Base-by-base conservation (phyloP, 768 basidiomycete species). In the Tricholoma bakamatsutake region DNA sequence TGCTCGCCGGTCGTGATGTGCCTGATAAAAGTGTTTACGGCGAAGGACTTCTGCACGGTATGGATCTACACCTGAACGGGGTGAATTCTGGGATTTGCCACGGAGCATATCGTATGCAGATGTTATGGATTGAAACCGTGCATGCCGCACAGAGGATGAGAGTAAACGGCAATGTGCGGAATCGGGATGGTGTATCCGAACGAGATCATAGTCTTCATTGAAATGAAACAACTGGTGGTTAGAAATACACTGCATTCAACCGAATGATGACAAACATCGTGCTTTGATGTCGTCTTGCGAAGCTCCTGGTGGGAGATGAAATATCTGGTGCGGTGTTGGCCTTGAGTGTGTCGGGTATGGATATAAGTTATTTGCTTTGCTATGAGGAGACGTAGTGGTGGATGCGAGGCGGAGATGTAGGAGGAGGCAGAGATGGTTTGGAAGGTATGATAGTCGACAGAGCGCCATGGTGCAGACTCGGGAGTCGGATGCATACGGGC, bases 141-240 rank as follows among this genome's bases (percentile, higher is more conserved):
- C 70, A 56, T 84, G 85, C 7, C 82, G 78, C 48, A 77, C 67
- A 39, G 69, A 63, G 5, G 80, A 64, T 1, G 80, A 65, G 17
- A 83, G 57, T 17, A 61, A 54, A 5, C 74, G 75, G 27, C 75
- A 73, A 9, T 71, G 65, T 3, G 74, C 70, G 3, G 82, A 81
- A 65, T 91, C 88, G 3, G 89, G 88, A 62, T 91, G 89, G 64
- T 89, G 80, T 9, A 74, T 65, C 45, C 84, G 82, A 37, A 87
- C 88, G 39, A 90, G 79, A 30, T 90, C 88, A 61, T 84, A 89
- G 66, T 90, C 88, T 88, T 58, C 8, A 54, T 27, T 28, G 50
- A 42, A 33, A 21, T 35, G 39, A 37, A 33, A 53, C 21, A 31
- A 15, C 24, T 13, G n/a, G 24, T 39, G 39, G 18, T 30, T 33